Evolutionary conservation across 495 filamentous ascomycete genomes (phyloP).

Genomic region (Xylaria nigripes): DNA sequence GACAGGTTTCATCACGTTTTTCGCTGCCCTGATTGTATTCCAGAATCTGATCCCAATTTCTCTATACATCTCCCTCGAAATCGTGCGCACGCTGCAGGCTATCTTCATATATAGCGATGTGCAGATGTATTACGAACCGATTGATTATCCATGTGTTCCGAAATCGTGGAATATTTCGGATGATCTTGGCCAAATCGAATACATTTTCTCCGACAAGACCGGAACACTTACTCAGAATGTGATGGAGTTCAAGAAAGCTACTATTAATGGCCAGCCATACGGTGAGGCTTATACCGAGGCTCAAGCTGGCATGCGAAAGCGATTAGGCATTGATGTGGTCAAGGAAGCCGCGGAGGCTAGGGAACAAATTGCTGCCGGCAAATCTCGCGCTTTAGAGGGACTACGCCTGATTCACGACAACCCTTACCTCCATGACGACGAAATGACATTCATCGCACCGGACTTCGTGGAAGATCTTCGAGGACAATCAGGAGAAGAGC

Average conservation of each 20-base stretch:
- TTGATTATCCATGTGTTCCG: constrained; percentile 90
- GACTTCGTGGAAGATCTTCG: constrained; percentile 75
- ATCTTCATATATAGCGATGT: constrained; percentile 97
- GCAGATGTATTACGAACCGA: constrained; percentile 90
- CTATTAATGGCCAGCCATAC: constrained; percentile 88
- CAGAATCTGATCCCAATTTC: constrained; percentile 99
- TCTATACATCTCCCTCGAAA: constrained; percentile 94
- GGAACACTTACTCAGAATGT: constrained; percentile 98
- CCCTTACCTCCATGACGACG: constrained; percentile 82
- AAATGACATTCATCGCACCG: constrained; percentile 85
- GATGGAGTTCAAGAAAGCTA: constrained; percentile 99
- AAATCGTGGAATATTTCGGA: constrained; percentile 99
- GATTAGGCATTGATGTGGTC: constrained; percentile 78
- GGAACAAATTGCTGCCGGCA: constrained; percentile 72
- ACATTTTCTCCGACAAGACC: constrained; percentile 99
- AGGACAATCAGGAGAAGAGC: constrained; percentile 67
- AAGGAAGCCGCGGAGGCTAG: constrained; percentile 63
- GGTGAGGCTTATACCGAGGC: constrained; percentile 98
- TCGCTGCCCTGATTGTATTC: constrained; percentile 87
- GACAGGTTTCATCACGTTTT: constrained; percentile 93
- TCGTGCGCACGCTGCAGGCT: constrained; percentile 85
- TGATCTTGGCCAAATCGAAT: constrained; percentile 97
- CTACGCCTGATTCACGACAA: constrained; percentile 77
- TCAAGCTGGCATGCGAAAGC: constrained; percentile 87
- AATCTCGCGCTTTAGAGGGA: constrained; percentile 58